Evolutionary conservation across 2,329 filamentous ascomycete genomes (phyloP).

Genomic region (Diaporthe sp.): DNA sequence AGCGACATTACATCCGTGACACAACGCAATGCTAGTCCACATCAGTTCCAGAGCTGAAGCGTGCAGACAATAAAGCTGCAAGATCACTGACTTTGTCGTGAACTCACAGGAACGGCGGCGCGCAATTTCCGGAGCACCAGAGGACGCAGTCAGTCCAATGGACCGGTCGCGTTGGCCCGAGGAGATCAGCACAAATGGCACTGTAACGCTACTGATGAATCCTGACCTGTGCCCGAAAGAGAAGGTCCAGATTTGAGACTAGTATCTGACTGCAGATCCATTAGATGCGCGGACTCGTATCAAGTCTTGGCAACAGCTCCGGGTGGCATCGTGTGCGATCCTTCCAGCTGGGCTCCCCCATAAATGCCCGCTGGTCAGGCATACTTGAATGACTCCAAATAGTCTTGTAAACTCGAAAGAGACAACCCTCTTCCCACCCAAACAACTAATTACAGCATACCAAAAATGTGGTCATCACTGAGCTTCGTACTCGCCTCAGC

Average conservation of each 20-base stretch:
- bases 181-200: not conserved
- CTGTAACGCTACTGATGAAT: conserved; percentile 2
- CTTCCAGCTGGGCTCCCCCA: conserved; percentile 2
- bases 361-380: conserved; percentile 1
- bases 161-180: not conserved
- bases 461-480: not conserved
- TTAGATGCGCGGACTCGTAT: conserved; percentile 25
- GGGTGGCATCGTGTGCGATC: conserved; percentile 14
- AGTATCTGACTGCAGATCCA: conserved; percentile 28
- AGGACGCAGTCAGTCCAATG: not conserved
- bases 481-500: not conserved
- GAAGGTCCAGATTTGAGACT: conserved; percentile 26
- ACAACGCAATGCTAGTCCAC: not conserved
- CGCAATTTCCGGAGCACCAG: not conserved
- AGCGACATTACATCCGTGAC: not conserved
- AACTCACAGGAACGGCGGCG: conserved; percentile 2
- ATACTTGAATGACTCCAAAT: not conserved
- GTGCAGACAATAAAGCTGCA: conserved; percentile 21
- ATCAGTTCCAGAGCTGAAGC: conserved; percentile 1
- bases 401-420: not conserved
- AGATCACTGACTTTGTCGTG: not conserved
- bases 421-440: too few species aligned
- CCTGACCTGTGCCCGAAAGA: not conserved
- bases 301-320: not conserved
- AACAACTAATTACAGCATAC: not conserved